Base-by-base conservation (phyloP, 441 rosid species). In the Eutrema salsugineum region DNA sequence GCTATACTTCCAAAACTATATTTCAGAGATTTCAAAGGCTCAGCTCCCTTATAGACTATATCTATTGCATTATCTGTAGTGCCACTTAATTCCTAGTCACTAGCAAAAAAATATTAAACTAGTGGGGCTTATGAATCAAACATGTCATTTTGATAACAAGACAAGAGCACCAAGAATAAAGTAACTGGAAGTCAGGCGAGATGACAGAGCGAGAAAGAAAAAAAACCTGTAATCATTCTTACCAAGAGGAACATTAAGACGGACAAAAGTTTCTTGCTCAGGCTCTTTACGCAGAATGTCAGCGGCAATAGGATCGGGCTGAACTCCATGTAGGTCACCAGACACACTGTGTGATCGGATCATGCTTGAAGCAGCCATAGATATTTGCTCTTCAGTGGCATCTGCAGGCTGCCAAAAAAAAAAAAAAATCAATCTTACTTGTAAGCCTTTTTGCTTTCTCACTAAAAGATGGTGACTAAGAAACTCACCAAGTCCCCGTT, bases 281-380 rank as follows among this genome's bases (percentile, higher is more conserved):
- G 98, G 98, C 80, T 91, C 99, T 80, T 86, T 96, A 83, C 99
- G 88, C 43, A 96, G 81, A 81, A 96, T 91, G 77, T 96, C 99
- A 75, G 99, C 99, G 1, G 99, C 93, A 76, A 96, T 88, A 72
- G 98, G 99, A 84, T 96, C 96, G 32, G 99, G 97, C 79, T 88
- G 99, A 80, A 96, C 98, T 40, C 97, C 99, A 83, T 95, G 99
- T 68, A 95, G 82, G 65, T 95, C 97, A 33, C 98, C 98, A 54
- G 99, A 87, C 11, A 91, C 88, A 75, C 99, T 93, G 70, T 96
- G 99, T 28, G 99, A 88, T 50, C 96, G 91, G 79, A 96, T 91
- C 94, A 93, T 88, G 71, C 83, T 88, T 57, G 97, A 78, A 70
- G 94, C 85, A 66, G 85, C 86, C 72, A 82, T 53, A 57, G 90